Percentiles rank a stretch among this genome's conserved stretches.
These are phyloP conservation scores for Panus rudis DNA, from an alignment of 768 basidiomycete species.

Conservation along the genomic window DNA sequence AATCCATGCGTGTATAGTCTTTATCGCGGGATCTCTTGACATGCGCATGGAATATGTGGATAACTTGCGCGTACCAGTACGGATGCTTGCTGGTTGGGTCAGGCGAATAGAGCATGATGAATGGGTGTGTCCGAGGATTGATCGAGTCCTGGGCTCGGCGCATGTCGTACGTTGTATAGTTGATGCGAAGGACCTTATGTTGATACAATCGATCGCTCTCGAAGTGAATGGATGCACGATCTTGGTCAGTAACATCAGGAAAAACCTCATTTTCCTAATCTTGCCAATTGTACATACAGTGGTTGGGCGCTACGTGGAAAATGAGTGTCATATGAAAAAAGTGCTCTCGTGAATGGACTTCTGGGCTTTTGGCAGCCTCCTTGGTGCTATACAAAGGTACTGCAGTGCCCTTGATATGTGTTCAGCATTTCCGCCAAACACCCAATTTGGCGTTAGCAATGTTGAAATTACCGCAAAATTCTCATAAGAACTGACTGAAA, in stretches of 20 bases:
- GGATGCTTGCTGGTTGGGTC: constrained; percentile 12
- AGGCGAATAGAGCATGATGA: constrained; percentile 10
- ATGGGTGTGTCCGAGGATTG: constrained; percentile 5
- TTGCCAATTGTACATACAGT: too few species aligned
- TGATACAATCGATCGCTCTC: constrained; percentile 12
- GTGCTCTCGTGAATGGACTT: too few species aligned
- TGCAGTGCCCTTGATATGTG: too few species aligned
- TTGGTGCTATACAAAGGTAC: too few species aligned
- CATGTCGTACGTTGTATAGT: constrained; percentile 19
- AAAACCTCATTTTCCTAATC: too few species aligned
- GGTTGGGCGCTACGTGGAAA: too few species aligned
- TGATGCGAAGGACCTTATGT: constrained; percentile 14
- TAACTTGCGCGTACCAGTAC: constrained; percentile 24
- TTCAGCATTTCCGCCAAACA: too few species aligned
- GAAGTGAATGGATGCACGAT: constrained; percentile 11
- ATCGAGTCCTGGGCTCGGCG: constrained; percentile 13
- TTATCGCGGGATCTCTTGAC: background rate
- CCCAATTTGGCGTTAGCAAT: too few species aligned
- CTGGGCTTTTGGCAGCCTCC: too few species aligned
- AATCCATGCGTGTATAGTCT: constrained; percentile 15
- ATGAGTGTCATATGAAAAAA: too few species aligned
- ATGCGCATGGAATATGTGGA: constrained; percentile 22
- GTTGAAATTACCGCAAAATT: too few species aligned
- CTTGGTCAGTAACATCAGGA: constrained; percentile 13
- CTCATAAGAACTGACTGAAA: too few species aligned